Conservation (phyloP, 2,329 filamentous ascomycete species). For the Cadophora gregata region DNA sequence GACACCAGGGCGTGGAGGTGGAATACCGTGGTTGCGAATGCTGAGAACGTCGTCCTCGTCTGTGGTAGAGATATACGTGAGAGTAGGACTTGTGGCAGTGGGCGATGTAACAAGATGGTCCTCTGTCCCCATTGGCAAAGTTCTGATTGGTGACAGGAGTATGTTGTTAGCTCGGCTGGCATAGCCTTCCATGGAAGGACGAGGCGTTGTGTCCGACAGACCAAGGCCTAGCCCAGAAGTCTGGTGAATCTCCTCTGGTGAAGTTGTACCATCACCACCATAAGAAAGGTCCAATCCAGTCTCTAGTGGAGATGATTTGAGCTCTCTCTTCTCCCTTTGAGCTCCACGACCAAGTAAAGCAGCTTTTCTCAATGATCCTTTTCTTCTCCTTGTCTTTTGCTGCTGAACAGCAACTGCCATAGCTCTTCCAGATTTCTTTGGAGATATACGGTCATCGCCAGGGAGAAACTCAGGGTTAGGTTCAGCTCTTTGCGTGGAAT, state of each 20-base stretch:
- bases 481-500: conserved; percentile 33
- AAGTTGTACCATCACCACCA: conserved; percentile 33
- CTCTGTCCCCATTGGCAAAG: conserved; percentile 42
- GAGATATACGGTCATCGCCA: conserved; percentile 37
- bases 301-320: conserved; percentile 46
- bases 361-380: conserved; percentile 86
- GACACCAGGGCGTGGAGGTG: conserved; percentile 45
- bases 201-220: conserved; percentile 54
- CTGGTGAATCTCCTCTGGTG: conserved; percentile 37
- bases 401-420: conserved; percentile 49
- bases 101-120: conserved; percentile 42
- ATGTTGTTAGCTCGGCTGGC: conserved; percentile 44
- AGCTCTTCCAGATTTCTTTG: conserved; percentile 42
- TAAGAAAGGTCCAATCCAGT: conserved; percentile 38
- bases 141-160: conserved; percentile 39
- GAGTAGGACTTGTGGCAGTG: conserved; percentile 57
- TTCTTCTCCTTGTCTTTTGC: conserved; percentile 69
- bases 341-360: conserved; percentile 79
- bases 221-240: conserved; percentile 51
- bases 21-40: conserved; percentile 58
- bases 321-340: conserved; percentile 63
- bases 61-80: conserved; percentile 74
- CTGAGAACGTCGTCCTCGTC: conserved; percentile 82
- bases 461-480: conserved; percentile 43
- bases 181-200: conserved; percentile 54